phyloP scores from a whole-genome alignment of 805 yeast species.

The Myxozyma monticola region DNA sequence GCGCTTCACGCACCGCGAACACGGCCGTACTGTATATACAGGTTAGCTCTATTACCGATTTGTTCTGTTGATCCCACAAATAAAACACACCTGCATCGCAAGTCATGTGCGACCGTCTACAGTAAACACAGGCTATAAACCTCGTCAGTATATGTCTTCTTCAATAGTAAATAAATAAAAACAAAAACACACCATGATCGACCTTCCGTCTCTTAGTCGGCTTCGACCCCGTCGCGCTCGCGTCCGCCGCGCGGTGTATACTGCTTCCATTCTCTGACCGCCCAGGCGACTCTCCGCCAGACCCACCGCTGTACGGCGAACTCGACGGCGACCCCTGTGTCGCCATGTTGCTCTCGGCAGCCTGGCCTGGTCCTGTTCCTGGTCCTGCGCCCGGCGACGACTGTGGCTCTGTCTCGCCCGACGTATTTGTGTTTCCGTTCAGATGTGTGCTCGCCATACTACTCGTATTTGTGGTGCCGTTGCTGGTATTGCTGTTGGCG shows the following conservation, averaged over 20 bases:
- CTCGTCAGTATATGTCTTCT: background rate
- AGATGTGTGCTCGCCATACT: too few species aligned
- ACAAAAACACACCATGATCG: slow-evolving; percentile 21
- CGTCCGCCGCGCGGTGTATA: background rate
- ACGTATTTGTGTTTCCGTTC: too few species aligned
- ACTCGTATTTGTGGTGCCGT: too few species aligned
- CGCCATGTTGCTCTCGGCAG: too few species aligned
- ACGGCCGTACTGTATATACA: slow-evolving; percentile 58
- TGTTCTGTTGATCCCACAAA: background rate
- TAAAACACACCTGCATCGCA: slow-evolving; percentile 61
- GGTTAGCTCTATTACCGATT: slow-evolving; percentile 13
- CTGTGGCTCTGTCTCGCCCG: background rate
- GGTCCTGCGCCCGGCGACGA: background rate
- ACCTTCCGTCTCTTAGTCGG: slow-evolving; percentile 19
- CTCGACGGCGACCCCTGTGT: too few species aligned
- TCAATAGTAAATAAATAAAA: background rate
- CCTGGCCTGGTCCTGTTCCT: background rate
- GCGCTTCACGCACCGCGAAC: slow-evolving; percentile 80
- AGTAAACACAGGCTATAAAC: slow-evolving; percentile 81
- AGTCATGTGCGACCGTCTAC: slow-evolving; percentile 91
- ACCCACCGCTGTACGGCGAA: background rate
- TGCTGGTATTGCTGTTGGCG: too few species aligned
- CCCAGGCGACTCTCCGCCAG: background rate
- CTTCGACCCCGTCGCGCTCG: background rate
- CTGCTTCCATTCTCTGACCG: background rate